Percentiles rank a stretch among this genome's conserved stretches.
phyloP scores from a whole-genome alignment of 164 flowering plant species.

The Litsea cubeba region DNA sequence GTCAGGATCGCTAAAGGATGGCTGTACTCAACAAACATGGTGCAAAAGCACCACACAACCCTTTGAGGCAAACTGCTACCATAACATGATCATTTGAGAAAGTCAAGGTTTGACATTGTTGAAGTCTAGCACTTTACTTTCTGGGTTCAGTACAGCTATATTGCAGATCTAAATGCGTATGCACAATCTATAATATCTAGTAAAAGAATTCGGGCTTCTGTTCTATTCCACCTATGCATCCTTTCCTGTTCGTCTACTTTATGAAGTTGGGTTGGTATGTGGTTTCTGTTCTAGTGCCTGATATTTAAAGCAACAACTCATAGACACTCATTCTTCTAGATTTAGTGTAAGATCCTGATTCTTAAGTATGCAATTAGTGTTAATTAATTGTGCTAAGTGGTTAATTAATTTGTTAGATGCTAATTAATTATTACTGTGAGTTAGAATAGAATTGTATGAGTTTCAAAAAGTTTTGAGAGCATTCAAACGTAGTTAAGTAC shows the following conservation, averaged over 20 bases:
- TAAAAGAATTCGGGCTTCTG: not conserved
- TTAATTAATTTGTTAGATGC: no score
- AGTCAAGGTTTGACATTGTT: not conserved
- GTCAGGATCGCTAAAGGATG: not conserved
- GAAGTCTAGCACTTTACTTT: not conserved
- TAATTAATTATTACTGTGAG: no score
- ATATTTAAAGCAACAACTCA: not conserved
- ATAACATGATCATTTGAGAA: not conserved
- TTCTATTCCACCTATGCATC: not conserved
- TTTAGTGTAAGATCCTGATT: no score
- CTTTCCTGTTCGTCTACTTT: not conserved
- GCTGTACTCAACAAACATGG: not conserved
- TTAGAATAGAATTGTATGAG: no score
- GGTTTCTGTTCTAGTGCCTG: not conserved
- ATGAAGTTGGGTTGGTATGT: not conserved
- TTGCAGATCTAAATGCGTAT: not conserved
- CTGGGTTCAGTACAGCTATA: not conserved
- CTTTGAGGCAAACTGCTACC: not conserved
- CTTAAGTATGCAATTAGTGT: no score
- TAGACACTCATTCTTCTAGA: not conserved
- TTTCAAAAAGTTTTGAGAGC: no score
- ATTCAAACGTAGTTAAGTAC: no score
- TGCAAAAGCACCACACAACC: not conserved
- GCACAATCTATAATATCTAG: not conserved
- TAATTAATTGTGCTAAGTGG: no score